phyloP scores from a whole-genome alignment of 495 filamentous ascomycete species.

The Penicillium dipodomyicola region DNA sequence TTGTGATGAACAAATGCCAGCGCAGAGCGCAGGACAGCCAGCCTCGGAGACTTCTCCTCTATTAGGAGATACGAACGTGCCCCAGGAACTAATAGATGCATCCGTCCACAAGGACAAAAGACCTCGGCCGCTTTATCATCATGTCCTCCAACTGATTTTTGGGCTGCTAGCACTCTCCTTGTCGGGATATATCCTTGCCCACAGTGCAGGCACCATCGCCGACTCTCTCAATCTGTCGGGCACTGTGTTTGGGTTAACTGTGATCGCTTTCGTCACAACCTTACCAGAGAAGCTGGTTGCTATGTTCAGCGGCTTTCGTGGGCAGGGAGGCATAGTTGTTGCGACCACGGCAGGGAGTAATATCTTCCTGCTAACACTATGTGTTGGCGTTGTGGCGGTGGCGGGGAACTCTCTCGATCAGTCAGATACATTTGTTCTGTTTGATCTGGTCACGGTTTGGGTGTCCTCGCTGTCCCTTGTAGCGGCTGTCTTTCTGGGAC shows the following conservation, averaged over 20 bases:
- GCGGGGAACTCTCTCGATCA: neutral
- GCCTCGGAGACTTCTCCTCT: neutral
- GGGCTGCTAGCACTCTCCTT: conserved; percentile 49
- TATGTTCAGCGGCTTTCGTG: neutral
- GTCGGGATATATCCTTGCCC: conserved; percentile 48
- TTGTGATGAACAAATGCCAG: neutral
- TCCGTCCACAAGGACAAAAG: neutral
- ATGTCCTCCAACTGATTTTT: conserved; percentile 46
- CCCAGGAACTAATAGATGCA: neutral
- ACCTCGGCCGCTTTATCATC: conserved; percentile 24
- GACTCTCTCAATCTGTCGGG: neutral
- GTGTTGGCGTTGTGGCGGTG: neutral
- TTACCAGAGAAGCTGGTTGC: neutral
- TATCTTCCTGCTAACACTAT: neutral
- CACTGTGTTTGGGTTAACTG: neutral
- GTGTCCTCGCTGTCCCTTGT: neutral
- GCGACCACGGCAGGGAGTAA: neutral
- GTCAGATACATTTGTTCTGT: neutral
- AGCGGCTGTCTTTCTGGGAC: neutral
- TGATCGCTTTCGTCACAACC: neutral
- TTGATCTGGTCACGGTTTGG: neutral
- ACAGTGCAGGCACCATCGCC: conserved; percentile 26
- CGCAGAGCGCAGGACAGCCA: neutral
- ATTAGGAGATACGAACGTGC: neutral
- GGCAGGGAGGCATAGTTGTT: neutral